These are phyloP conservation scores for Nicotiana tomentosiformis DNA, from an alignment of 257 asterid genomes.

Conservation along the genomic window DNA sequence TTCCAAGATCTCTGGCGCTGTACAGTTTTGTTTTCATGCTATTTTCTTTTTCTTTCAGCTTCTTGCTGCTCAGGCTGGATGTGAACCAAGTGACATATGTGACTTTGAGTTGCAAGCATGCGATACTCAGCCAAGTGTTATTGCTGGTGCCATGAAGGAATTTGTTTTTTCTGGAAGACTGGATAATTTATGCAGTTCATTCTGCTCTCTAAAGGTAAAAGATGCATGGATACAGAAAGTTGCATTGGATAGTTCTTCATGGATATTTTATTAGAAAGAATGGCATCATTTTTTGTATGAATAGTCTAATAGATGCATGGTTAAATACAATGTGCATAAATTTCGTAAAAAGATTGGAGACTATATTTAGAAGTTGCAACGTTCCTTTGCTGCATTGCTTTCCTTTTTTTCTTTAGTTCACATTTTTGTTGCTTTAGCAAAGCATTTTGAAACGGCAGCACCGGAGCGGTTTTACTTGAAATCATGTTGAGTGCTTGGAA, in stretches of 20 bases:
- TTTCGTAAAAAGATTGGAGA: background rate
- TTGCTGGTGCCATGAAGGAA: slow-evolving; percentile 89
- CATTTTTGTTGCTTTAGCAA: background rate
- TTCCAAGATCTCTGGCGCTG: background rate
- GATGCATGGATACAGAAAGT: background rate
- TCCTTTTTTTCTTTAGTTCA: background rate
- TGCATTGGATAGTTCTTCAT: background rate
- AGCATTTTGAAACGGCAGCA: background rate
- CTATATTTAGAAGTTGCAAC: background rate
- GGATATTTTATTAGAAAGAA: background rate
- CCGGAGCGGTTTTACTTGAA: background rate
- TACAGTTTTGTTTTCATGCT: background rate
- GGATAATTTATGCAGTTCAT: slow-evolving; percentile 95
- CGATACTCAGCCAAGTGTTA: slow-evolving; percentile 82
- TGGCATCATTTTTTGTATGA: background rate
- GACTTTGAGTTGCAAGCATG: slow-evolving; percentile 97
- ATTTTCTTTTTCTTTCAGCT: slow-evolving; percentile 38
- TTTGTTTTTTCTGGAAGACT: slow-evolving; percentile 91
- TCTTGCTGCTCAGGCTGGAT: slow-evolving; percentile 64
- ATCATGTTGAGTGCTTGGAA: background rate
- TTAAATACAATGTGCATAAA: background rate
- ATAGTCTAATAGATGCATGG: background rate
- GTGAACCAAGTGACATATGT: slow-evolving; percentile 80
- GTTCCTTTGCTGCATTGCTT: background rate
- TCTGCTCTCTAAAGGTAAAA: slow-evolving; percentile 81